Evolutionary conservation across 2,329 filamentous ascomycete genomes (phyloP), one percentile per base, ranked within the genome.

Genomic region (Penicillium olsonii): DNA sequence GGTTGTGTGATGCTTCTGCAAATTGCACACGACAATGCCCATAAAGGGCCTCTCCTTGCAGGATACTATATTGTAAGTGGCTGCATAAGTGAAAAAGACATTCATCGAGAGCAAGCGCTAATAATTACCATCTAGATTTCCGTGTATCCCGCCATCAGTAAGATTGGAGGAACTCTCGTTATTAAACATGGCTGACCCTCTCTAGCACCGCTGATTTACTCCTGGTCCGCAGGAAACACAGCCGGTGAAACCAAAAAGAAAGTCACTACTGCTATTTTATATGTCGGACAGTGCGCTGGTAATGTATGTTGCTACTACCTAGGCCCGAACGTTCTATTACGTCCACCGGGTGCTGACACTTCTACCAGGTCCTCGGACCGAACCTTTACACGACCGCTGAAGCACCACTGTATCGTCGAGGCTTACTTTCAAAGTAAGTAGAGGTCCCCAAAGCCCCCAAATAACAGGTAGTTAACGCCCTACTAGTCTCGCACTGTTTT

Each of bases 231-330:
- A 0, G 80, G 71, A 34, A 84, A 75, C 35, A 76, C 85, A 0
- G 85, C 81, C 0, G 85, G 85, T 1, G 84, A 88, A 61, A 88
- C 85, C 0, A 88, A 88, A 68, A 82, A 83, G 54, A 87, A 87
- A 61, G 79, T 81, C 9, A 85, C 81, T 0, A 87, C 84, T 0
- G 84, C 79, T 11, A 74, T 86, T 6, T 72, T 88, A 1, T 85
- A 88, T 59, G 77, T 88, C 39, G 83, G 84, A 4, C 80, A 84
- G 50, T 85, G 80, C 43, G 79, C 79, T 1, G 85, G 85, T 5
- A 88, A 88, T 56, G 70, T 74, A 55, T 29, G 65, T 37, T n/a
- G 29, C 29, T 5, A 38, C 2, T 11, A 15, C 11, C 2, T 4
- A 4, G 4, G 2, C 5, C 18, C 11, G 7, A 10, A 19, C 2